phyloP scores from a whole-genome alignment of 164 flowering plant genomes.

The Aristolochia californica region DNA sequence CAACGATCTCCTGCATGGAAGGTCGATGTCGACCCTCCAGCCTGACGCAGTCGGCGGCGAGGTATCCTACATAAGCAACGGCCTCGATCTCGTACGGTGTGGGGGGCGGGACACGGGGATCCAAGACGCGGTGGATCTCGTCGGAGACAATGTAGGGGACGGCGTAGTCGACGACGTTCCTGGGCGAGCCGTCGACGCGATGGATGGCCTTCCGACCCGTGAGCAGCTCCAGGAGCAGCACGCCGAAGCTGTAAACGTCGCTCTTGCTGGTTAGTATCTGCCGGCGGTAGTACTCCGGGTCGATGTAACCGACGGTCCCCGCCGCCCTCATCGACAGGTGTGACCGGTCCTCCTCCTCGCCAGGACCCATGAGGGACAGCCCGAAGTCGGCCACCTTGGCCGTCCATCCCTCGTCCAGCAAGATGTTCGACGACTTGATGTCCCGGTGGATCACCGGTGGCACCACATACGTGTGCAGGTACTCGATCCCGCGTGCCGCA shows the following conservation, averaged over 20 bases:
- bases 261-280: constrained; percentile 57
- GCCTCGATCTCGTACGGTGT: constrained; percentile 80
- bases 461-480: constrained; percentile 59
- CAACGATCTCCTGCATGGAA: constrained; percentile 52
- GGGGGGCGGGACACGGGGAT: constrained; percentile 55
- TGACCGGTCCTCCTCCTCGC: constrained; percentile 18
- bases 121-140: constrained; percentile 54
- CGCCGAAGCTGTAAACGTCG: constrained; percentile 85
- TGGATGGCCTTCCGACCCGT: constrained; percentile 71
- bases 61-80: constrained; percentile 47
- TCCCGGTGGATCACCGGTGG: constrained; percentile 78
- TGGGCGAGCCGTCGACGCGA: constrained; percentile 34
- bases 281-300: constrained; percentile 74
- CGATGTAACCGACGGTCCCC: constrained; percentile 84
- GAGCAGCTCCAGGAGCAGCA: constrained; percentile 59
- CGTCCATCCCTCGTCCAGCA: constrained; percentile 48
- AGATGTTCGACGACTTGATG: constrained; percentile 78
- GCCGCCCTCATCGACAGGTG: constrained; percentile 58
- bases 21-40: constrained; percentile 53
- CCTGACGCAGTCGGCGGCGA: constrained; percentile 69
- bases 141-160: constrained; percentile 54
- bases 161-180: constrained; percentile 68
- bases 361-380: constrained; percentile 64
- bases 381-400: constrained; percentile 88
- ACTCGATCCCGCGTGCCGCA: constrained; percentile 76